Percentiles rank a stretch among this genome's conserved stretches.
Conservation (phyloP, 371 early-diverging fungal genomes). For the Mortierella polycephala region DNA sequence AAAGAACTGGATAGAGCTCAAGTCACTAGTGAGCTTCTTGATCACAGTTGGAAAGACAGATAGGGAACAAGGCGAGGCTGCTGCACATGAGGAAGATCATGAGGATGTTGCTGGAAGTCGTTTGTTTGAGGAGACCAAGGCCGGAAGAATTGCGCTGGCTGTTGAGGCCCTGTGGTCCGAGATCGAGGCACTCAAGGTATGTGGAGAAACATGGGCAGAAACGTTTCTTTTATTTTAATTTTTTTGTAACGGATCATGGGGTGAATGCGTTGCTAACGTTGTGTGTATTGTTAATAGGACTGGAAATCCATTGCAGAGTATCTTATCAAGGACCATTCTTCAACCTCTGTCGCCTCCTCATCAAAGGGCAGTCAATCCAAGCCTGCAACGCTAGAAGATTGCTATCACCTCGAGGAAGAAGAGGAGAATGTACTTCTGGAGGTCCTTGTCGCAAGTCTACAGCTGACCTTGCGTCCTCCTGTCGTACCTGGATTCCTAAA, state of each 20-base stretch:
- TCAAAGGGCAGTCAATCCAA: slow-evolving; percentile 24
- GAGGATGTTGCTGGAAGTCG: slow-evolving; percentile 25
- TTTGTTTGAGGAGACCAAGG: slow-evolving; percentile 51
- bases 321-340: slow-evolving; percentile 67
- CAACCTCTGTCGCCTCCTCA: slow-evolving; percentile 21
- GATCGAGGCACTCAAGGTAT: slow-evolving; percentile 55
- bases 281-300: slow-evolving; percentile 35
- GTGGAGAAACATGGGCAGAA: background rate
- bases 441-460: slow-evolving; percentile 60
- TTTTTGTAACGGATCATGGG: no score
- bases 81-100: slow-evolving; percentile 14
- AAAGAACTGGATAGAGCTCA: slow-evolving; percentile 69
- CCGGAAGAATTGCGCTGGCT: slow-evolving; percentile 57
- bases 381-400: slow-evolving; percentile 38
- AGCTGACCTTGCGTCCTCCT: slow-evolving; percentile 52
- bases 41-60: slow-evolving; percentile 56
- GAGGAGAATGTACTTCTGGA: slow-evolving; percentile 73
- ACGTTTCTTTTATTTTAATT: background rate
- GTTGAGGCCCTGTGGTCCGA: slow-evolving; percentile 70
- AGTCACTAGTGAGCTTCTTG: slow-evolving; percentile 66
- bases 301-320: slow-evolving; percentile 69
- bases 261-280: background rate
- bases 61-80: slow-evolving; percentile 19
- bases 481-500: slow-evolving; percentile 41
- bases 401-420: slow-evolving; percentile 65